phyloP scores from a whole-genome alignment of 805 yeast genomes.

The Starmera quercuum region DNA sequence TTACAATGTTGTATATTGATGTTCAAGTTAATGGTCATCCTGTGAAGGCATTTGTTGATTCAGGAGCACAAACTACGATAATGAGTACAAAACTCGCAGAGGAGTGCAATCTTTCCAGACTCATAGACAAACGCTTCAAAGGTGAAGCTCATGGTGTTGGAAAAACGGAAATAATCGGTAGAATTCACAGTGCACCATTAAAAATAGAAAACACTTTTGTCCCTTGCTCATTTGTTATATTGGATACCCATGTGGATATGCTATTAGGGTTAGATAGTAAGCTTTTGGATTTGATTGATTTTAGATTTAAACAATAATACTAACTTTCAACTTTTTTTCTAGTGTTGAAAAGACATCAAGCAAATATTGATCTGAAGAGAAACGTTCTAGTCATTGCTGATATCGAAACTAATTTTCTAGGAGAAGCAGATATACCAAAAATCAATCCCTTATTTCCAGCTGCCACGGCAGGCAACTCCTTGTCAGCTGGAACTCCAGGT shows the following conservation, averaged over 20 bases:
- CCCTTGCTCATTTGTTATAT: slow-evolving; percentile 62
- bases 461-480: slow-evolving; percentile 3
- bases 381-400: slow-evolving; percentile 67
- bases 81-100: slow-evolving; percentile 75
- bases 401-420: slow-evolving; percentile 62
- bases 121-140: slow-evolving; percentile 71
- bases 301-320: background rate
- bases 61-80: slow-evolving; percentile 91
- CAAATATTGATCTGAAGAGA: slow-evolving; percentile 62
- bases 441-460: slow-evolving; percentile 1
- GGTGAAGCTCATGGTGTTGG: slow-evolving; percentile 95
- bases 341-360: slow-evolving; percentile 81
- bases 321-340: slow-evolving; percentile 4
- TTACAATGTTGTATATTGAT: slow-evolving; percentile 76
- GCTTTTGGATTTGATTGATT: background rate
- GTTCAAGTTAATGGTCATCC: slow-evolving; percentile 72
- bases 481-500: background rate
- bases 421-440: slow-evolving; percentile 62
- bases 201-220: slow-evolving; percentile 60
- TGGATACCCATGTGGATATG: slow-evolving; percentile 68
- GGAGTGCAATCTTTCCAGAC: slow-evolving; percentile 55
- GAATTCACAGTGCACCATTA: slow-evolving; percentile 83
- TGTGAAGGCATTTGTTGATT: slow-evolving; percentile 89
- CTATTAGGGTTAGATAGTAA: slow-evolving; percentile 72
- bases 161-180: slow-evolving; percentile 64